These are phyloP conservation scores for Apophysomyces trapeziformis DNA, from an alignment of 371 early-diverging fungal genomes.

Conservation along the genomic window DNA sequence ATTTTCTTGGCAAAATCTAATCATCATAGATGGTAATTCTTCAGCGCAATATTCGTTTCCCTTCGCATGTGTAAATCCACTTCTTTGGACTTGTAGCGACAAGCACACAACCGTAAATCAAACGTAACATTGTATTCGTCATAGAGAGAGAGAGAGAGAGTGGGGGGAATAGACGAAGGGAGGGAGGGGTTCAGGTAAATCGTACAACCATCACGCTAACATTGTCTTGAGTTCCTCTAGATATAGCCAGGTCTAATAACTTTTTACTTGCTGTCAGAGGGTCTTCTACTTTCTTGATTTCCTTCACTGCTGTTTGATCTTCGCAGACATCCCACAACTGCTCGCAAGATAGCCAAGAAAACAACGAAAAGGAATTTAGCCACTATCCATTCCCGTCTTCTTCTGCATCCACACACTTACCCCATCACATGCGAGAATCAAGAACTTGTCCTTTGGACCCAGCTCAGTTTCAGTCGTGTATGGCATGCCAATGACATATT, in stretches of 20 bases:
- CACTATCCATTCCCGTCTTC: no score
- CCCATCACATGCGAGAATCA: conserved; percentile 98
- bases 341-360: background rate
- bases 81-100: no score
- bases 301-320: conserved; percentile 92
- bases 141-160: no score
- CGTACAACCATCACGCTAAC: conserved; percentile 83
- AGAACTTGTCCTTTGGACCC: conserved; percentile 71
- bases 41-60: no score
- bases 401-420: conserved; percentile 52
- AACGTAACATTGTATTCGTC: no score
- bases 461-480: conserved; percentile 92
- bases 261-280: conserved; percentile 83
- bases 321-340: conserved; percentile 97
- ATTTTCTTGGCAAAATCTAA: no score
- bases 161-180: background rate
- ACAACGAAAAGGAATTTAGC: conserved; percentile 18
- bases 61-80: no score
- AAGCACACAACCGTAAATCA: no score
- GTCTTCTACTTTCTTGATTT: conserved; percentile 76
- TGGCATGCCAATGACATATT: conserved; percentile 94
- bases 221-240: conserved; percentile 93
- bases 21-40: no score
- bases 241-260: conserved; percentile 87
- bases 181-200: conserved; percentile 11